Evolutionary conservation across 2,329 filamentous ascomycete species (phyloP).

Genomic region (Immersiporthe knoxdaviesiana): DNA sequence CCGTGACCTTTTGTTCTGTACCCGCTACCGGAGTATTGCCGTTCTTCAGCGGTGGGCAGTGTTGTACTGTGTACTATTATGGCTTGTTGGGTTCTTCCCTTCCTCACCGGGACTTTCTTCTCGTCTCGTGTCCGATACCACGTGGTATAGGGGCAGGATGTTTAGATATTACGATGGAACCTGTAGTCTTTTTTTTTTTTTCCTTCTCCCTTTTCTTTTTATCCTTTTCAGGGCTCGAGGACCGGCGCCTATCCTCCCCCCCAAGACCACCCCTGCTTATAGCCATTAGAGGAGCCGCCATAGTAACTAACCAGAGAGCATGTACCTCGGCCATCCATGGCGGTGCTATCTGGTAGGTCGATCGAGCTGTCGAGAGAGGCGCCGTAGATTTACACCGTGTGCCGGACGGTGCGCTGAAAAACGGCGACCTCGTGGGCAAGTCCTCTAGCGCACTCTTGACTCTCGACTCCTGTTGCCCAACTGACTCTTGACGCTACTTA

Average conservation of each 20-base stretch:
- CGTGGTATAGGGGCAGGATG: slow-evolving; percentile 2
- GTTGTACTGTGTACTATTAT: background rate
- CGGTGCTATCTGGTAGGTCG: background rate
- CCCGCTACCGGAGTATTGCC: background rate
- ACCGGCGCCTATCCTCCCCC: background rate
- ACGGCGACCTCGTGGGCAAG: slow-evolving; percentile 11
- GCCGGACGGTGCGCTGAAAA: slow-evolving; percentile 7
- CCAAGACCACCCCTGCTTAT: slow-evolving; percentile 1
- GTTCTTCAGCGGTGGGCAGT: background rate
- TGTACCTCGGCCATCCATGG: background rate
- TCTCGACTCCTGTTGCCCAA: too few relatives aligned
- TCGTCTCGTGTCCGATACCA: background rate
- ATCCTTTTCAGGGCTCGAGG: background rate
- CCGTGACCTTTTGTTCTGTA: background rate
- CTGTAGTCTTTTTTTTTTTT: background rate
- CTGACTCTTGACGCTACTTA: background rate
- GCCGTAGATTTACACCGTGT: slow-evolving; percentile 4
- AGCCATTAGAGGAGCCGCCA: background rate
- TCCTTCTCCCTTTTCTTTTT: too few relatives aligned
- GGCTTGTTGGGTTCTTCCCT: background rate
- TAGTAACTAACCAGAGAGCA: background rate
- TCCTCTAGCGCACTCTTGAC: background rate
- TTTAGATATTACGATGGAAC: background rate
- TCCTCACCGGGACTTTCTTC: background rate
- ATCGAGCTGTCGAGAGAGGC: background rate